These are phyloP conservation scores for Phyllachora maydis DNA, from an alignment of 2,329 filamentous ascomycete genomes.

Conservation along the genomic window DNA sequence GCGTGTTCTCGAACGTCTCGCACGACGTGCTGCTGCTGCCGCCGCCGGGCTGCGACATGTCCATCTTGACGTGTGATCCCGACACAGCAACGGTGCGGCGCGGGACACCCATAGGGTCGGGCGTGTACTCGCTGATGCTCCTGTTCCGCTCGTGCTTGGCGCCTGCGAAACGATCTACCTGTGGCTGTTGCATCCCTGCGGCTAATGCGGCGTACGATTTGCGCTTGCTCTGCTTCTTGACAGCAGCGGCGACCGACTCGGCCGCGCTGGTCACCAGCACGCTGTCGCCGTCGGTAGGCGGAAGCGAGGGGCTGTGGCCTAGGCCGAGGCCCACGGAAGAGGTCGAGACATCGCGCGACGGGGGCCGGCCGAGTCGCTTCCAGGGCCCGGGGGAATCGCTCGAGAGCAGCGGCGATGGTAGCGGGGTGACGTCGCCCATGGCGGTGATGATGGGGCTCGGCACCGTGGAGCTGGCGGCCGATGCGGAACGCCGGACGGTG, in stretches of 20 bases:
- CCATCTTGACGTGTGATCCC: constrained; percentile 28
- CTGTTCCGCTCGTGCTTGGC: constrained; percentile 54
- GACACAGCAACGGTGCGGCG: constrained; percentile 58
- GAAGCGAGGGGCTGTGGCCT: no score
- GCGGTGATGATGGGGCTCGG: constrained; percentile 55
- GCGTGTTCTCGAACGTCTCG: no score
- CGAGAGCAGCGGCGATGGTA: constrained; percentile 53
- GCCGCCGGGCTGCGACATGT: no score
- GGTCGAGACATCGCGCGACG: constrained; percentile 22
- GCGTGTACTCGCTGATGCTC: constrained; percentile 75
- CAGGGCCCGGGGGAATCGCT: constrained; percentile 46
- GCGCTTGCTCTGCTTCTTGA: constrained; percentile 31
- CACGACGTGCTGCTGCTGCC: no score
- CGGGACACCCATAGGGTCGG: constrained; percentile 46
- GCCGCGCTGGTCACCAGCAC: constrained; percentile 27
- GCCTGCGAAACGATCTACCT: no score
- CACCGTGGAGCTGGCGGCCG: constrained; percentile 43
- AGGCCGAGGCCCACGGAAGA: no score
- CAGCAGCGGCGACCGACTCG: constrained; percentile 27
- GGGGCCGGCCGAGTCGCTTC: constrained; percentile 31
- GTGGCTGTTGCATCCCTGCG: no score
- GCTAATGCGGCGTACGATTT: constrained; percentile 31
- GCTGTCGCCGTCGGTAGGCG: constrained; percentile 18
- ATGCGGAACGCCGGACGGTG: constrained; percentile 23
- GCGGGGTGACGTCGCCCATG: constrained; percentile 58